Base-by-base conservation (phyloP, 345 rosid species). In the Moringa oleifera region DNA sequence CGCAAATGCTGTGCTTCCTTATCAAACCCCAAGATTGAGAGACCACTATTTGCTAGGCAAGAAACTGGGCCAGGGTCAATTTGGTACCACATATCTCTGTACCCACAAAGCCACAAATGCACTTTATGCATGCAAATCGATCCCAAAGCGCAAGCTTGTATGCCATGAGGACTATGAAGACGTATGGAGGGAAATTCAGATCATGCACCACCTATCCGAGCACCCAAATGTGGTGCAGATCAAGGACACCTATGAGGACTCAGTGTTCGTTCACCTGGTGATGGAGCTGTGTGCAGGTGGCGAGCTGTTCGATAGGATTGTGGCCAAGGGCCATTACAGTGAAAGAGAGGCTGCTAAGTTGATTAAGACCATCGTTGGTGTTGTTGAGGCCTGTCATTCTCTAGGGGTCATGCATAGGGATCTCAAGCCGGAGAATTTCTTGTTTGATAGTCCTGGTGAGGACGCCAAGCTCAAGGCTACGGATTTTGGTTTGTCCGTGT, bases 261-360 rank as follows among this genome's bases (percentile, higher is more conserved):
- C 84, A 21, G 85, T 90, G 51, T 93, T 90, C 51, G 99, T 94
- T 23, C 99, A 94, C 75, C 71, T 94, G 69, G 99, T 94, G 2
- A 94, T 94, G 99, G 99, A 94, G 80, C 72, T 94, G 3, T 94
- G 99, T 55, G 92, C 76, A 4, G 99, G 99, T 0, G 99, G 99
- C 0, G 99, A 94, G 86, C 89, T 90, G 33, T 94, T 94, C 58
- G 99, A 94, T 58, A 71, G 97, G 77, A 94, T 94, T 57, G 95
- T 94, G 25, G 86, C 85, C 0, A 94, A 85, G 67, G 99, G 99
- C 20, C 96, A 90, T 66, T 94, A 84, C 62, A 94, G 97, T 65
- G 96, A 94, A 80, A 79, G 81, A 37, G 95, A 90, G 77, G 99
- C 97, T 50, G 92, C 86, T 4, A 78, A 86, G 75, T 73, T 90